Percentiles rank a stretch among this genome's conserved stretches.
These are phyloP conservation scores for Fagopyrum esculentum DNA, from an alignment of 148 eudicot genomes.

Conservation along the genomic window DNA sequence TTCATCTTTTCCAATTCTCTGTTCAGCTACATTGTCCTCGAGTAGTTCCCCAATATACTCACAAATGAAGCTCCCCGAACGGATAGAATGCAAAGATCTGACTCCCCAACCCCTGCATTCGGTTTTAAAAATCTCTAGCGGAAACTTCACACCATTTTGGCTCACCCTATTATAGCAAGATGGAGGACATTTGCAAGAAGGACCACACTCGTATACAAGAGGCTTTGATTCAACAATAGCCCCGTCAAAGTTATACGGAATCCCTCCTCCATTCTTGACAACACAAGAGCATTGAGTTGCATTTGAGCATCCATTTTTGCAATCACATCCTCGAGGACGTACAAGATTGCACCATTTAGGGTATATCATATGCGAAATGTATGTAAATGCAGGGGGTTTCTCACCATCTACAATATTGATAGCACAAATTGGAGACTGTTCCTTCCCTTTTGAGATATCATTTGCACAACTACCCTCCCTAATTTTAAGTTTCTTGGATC, in stretches of 20 bases:
- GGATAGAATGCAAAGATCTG: conserved; percentile 57
- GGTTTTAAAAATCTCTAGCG: conserved; percentile 89
- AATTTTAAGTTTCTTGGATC: conserved; percentile 35
- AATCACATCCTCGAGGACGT: conserved; percentile 59
- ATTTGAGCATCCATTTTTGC: conserved; percentile 51
- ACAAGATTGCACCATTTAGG: conserved; percentile 48
- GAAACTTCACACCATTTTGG: conserved; percentile 66
- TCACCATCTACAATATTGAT: conserved; percentile 56
- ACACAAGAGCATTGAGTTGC: conserved; percentile 59
- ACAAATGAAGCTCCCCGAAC: conserved; percentile 86
- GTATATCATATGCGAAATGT: conserved; percentile 52
- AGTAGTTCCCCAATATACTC: conserved; percentile 89
- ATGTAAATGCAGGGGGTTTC: conserved; percentile 59
- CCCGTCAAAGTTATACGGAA: conserved; percentile 71
- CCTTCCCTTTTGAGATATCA: conserved; percentile 60
- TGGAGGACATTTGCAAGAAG: conserved; percentile 75
- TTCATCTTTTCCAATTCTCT: conserved; percentile 59
- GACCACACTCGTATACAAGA: conserved; percentile 87
- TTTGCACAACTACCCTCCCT: conserved; percentile 43
- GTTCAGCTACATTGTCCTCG: conserved; percentile 77
- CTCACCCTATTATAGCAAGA: conserved; percentile 73
- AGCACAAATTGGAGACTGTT: conserved; percentile 47
- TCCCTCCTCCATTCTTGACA: conserved; percentile 60
- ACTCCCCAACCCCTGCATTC: conserved; percentile 89
- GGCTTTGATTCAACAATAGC: conserved; percentile 76